Evolutionary conservation across 345 rosid species (phyloP).

Genomic region (Lumnitzera racemosa): DNA sequence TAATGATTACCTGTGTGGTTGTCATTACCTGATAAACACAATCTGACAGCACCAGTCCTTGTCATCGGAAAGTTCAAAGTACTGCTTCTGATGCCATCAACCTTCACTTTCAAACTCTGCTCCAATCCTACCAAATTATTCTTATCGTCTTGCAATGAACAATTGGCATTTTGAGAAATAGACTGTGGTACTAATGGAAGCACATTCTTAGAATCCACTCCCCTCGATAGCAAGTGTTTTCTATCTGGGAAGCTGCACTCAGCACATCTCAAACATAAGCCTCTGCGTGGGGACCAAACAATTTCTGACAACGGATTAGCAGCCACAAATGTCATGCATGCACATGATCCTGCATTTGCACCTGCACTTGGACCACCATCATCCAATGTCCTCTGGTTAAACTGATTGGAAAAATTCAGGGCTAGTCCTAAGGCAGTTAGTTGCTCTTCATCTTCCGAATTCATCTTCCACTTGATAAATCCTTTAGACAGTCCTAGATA

Average conservation of each 20-base stretch:
- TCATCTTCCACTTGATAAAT: constrained; percentile 36
- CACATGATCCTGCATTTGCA: constrained; percentile 73
- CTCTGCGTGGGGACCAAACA: constrained; percentile 88
- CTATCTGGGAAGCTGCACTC: constrained; percentile 45
- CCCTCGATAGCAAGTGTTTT: constrained; percentile 32
- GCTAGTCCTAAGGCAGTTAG: constrained; percentile 34
- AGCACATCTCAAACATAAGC: constrained; percentile 66
- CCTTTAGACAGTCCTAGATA: constrained; percentile 10
- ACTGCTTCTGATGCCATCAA: no score
- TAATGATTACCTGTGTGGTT: no score
- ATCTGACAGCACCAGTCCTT: no score
- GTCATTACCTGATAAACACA: no score
- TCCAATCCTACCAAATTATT: no score
- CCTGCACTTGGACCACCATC: constrained; percentile 66
- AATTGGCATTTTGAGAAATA: constrained; percentile 14
- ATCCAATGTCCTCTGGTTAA: constrained; percentile 22
- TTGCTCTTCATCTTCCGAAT: constrained; percentile 42
- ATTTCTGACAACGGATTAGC: constrained; percentile 65
- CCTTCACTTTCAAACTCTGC: no score
- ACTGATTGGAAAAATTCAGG: constrained; percentile 26
- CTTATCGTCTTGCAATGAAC: neutral
- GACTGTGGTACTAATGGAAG: constrained; percentile 11
- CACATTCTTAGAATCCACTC: constrained; percentile 29
- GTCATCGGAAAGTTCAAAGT: no score
- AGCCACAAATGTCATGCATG: constrained; percentile 38